Base-by-base conservation (phyloP, 495 filamentous ascomycete species). In the Terfezia claveryi region DNA sequence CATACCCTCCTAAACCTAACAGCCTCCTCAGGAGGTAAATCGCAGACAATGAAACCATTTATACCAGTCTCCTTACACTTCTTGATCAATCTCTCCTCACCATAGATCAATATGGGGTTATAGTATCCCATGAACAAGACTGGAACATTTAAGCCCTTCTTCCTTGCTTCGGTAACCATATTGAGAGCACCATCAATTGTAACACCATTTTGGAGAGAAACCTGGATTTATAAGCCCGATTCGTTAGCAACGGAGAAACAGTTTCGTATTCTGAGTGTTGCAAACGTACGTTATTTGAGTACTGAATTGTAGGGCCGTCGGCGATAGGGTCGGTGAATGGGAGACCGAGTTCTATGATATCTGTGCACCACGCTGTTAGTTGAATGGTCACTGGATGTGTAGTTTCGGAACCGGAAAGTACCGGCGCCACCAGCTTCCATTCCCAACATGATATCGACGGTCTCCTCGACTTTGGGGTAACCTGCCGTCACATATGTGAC, bases 301-400 rank as follows among this genome's bases (percentile, higher is more conserved):
- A 89, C 69, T 95, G 88, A 61, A 95, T 94, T 4, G 86, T 92
- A 10, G 88, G 87, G 10, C 88, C 88, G 68, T 95, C 88, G 55
- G 87, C 88, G 70, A 94, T 95, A 20, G 91, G 91, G 64, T 99
- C 91, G 53, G 92, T 95, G 75, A 99, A 99, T 49, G 92, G 92
- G 44, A 94, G 73, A 49, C 87, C 86, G 54, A 89, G 75, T 67
- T 89, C 84, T 56, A 89, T 85, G 56, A 89, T 68, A 66, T 89
- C 84, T 83, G 58, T 9, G 51, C 38, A 49, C 36, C 11, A 37
- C 23, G 52, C 23, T 51, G 9, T 32, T 32, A 32, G 27, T 32
- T 32, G 7, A 7, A 32, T 32, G 0, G 27, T 7, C 7, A 32
- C 27, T 32, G 7, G 27, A 32, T 32, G 27, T 32, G 27, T 32